Base-by-base conservation (phyloP, 495 filamentous ascomycete genomes). In the Thozetella sp. region DNA sequence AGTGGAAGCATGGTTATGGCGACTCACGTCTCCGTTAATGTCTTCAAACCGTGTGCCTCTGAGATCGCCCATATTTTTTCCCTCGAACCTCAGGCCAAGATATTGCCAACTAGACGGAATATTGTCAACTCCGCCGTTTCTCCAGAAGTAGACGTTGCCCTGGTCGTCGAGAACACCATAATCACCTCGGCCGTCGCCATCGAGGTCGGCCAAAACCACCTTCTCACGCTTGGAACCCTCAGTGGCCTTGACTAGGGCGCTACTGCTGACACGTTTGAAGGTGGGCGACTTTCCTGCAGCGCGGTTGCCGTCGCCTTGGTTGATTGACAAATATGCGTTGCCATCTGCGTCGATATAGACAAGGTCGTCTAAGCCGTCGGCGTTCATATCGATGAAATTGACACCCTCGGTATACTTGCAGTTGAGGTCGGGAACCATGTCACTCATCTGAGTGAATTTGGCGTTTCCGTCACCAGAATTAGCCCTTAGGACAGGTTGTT, bases 281-380 rank as follows among this genome's bases (percentile, higher is more conserved):
- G 30, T 37, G 6, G 30, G 30, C 6, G 30, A 37, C 30, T 37
- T 37, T 15, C 30, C 30, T 37, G 30, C 30, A 6, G 30, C 30
- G 15, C 30, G 30, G 30, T 37, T 37, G 30, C 30, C 30, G 30
- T 37, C 30, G 48, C 55, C 64, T 12, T 64, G 13, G 34, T 67
- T 67, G 43, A 69, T 63, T 23, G 59, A 43, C 2, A 59, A 64
- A 25, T 65, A 67, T 24, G 60, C 55, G 22, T 56, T 55, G 2
- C 67, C 69, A 22, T 59, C 53, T 3, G 40, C 15, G 23, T 34
- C 46, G 30, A 74, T 65, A 58, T 67, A 74, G 57, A 78, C 68
- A 15, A 74, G 67, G 53, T 80, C 78, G 59, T 77, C 76, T 3
- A 77, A 57, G 0, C 75, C 76, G 26, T 74, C 64, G 37, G 61